Percentiles rank a stretch among this genome's conserved stretches.
Conservation (phyloP, 1,284 basidiomycete species). For the Sanghuangporus weigelae region DNA sequence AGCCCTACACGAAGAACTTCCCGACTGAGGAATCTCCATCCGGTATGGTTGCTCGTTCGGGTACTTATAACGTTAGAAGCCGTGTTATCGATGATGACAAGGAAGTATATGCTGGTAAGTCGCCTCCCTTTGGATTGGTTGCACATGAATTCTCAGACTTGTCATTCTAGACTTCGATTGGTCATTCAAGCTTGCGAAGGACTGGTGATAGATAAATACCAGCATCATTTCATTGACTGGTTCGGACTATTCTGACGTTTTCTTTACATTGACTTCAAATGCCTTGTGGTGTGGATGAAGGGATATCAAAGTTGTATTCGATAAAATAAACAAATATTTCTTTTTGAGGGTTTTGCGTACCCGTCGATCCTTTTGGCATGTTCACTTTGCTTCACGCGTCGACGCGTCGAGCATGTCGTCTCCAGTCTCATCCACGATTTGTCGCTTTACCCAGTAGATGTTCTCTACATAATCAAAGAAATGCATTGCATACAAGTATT, state of each 20-base stretch:
- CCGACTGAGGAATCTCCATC: constrained; percentile 75
- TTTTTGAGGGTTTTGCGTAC: background rate
- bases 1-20: constrained; percentile 65
- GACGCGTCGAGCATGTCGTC: constrained; percentile 12
- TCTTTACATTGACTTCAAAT: constrained; percentile 12
- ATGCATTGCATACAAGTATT: background rate
- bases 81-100: constrained; percentile 83
- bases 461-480: background rate
- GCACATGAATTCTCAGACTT: constrained; percentile 11
- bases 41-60: constrained; percentile 77
- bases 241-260: background rate
- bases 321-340: background rate
- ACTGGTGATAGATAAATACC: constrained; percentile 48
- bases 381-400: constrained; percentile 10
- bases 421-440: background rate
- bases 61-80: constrained; percentile 71
- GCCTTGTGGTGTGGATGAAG: background rate
- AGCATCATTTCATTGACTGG: background rate
- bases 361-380: constrained; percentile 1
- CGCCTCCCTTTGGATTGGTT: background rate
- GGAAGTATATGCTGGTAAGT: constrained; percentile 66
- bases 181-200: constrained; percentile 77
- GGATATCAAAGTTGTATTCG: constrained; percentile 11
- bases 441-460: background rate
- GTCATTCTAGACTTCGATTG: constrained; percentile 68